Evolutionary conservation across 2,329 filamentous ascomycete species (phyloP).

Genomic region (Endothia cerciana): DNA sequence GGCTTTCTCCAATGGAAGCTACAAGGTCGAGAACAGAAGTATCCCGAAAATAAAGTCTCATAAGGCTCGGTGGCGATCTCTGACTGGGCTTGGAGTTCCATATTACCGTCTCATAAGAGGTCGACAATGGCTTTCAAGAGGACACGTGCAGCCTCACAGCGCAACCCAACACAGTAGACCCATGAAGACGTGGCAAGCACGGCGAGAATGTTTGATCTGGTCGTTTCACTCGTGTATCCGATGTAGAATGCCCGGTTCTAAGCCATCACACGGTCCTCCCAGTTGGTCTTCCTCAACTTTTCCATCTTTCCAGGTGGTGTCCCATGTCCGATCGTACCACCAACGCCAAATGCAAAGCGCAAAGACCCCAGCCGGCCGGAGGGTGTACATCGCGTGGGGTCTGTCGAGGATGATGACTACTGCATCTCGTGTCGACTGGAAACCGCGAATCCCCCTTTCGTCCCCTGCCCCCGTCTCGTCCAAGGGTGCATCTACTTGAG

Average conservation of each 20-base stretch:
- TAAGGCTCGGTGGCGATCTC: too few relatives aligned
- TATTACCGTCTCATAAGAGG: too few relatives aligned
- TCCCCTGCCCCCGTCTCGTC: slow-evolving; percentile 15
- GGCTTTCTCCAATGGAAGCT: neutral
- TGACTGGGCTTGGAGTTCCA: too few relatives aligned
- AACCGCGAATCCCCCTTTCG: slow-evolving; percentile 18
- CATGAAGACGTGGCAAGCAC: neutral
- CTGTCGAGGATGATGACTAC: slow-evolving; percentile 20
- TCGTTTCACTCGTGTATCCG: slow-evolving; percentile 29
- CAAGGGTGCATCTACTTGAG: slow-evolving; percentile 28
- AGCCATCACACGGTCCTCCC: slow-evolving; percentile 23
- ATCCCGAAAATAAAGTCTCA: neutral
- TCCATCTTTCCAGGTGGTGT: slow-evolving; percentile 23
- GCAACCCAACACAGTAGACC: neutral
- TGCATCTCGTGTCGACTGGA: slow-evolving; percentile 26
- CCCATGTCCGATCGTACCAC: slow-evolving; percentile 28
- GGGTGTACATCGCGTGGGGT: slow-evolving; percentile 23
- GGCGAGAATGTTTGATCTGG: neutral
- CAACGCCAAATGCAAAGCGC: slow-evolving; percentile 30
- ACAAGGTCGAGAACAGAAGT: neutral
- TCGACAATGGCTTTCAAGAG: neutral
- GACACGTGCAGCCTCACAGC: neutral
- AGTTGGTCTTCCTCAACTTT: slow-evolving; percentile 17
- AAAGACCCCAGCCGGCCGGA: slow-evolving; percentile 25
- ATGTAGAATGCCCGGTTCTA: slow-evolving; percentile 28